Base-by-base conservation (phyloP, 352 stramenopile species). In the Phytopythium delawarense region DNA sequence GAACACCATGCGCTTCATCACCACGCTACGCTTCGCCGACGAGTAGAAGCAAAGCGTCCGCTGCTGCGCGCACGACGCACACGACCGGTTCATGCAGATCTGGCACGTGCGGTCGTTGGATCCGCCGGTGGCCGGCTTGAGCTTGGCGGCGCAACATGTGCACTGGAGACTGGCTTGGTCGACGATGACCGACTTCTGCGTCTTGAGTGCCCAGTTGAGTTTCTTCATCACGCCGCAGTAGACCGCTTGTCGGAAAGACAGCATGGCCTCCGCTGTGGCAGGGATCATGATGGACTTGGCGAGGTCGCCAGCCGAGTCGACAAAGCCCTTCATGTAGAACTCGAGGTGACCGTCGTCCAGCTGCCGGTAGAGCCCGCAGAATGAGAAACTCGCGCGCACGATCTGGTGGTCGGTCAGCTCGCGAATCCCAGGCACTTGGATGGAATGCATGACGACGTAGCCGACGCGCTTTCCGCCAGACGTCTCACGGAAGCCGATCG, bases 11-110 rank as follows among this genome's bases (percentile, higher is more conserved):
- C 61, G 71, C 9, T 66, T 63, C 23, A 56, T 60, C 34, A 75
- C 46, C 18, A 66, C 67, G 45, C 44, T 62, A 46, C 23, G 67
- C 54, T 46, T 53, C 59, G n/a, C 4, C 4, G 60, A 3, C 46
- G 63, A 62, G 12, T 74, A 52, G 68, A 78, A 78, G 4, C 64
- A 69, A 46, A 78, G 46, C 34, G 63, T 67, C 5, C 66, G 61
- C 16, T 48, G 59, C 16, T 66, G 42, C 28, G 64, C 64, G 45
- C 70, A 78, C 7, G 59, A 57, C 2, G 57, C 12, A 32, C 57
- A 62, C 45, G 48, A 34, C 20, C 57, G 57, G 32, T 30, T 55
- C 30, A 53, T 56, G 44, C 57, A 62, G n/a, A 62, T 51, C 54
- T 59, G n/a, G 35, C 54, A 59, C 57, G 23, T 18, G 18, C 32